Conservation (phyloP, 345 rosid genomes). For the Tarenaya hassleriana region DNA sequence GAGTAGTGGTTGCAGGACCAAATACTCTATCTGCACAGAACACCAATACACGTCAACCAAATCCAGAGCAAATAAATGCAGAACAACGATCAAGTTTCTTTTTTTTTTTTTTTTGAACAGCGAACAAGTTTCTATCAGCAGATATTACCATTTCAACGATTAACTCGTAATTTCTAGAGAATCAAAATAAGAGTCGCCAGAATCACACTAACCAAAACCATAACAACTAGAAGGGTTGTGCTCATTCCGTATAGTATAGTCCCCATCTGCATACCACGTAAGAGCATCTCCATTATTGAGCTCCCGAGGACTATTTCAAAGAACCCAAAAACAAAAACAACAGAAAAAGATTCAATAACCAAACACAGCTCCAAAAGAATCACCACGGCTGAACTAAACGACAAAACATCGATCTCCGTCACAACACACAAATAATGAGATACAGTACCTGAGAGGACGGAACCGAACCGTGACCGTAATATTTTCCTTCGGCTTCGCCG, state of each 20-base stretch:
- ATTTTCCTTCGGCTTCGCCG: constrained; percentile 53
- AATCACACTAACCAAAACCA: constrained; percentile 59
- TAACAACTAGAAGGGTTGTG: constrained; percentile 59
- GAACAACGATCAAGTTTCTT: not conserved
- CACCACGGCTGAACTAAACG: not conserved
- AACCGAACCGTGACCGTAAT: constrained; percentile 77
- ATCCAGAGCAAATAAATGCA: constrained; percentile 8
- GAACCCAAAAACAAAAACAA: not conserved
- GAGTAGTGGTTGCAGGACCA: constrained; percentile 89
- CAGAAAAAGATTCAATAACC: constrained; percentile 13
- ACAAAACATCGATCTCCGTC: constrained; percentile 11
- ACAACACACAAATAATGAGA: not conserved
- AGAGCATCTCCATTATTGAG: constrained; percentile 75
- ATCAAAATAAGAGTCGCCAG: not conserved
- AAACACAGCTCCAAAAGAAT: not conserved
- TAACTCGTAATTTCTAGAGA: not conserved
- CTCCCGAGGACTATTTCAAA: constrained; percentile 49
- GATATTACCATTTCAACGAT: not conserved
- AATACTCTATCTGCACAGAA: constrained; percentile 54
- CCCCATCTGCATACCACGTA: constrained; percentile 86
- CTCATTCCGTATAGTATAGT: constrained; percentile 63
- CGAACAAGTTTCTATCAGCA: constrained; percentile 1
- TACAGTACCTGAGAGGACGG: constrained; percentile 68
- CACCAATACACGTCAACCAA: constrained; percentile 7
- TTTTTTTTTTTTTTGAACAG: no score